Percentiles rank a stretch among this genome's conserved stretches.
Evolutionary conservation across 306 rosid species (phyloP).

Genomic region (Pyrus pyrifolia): DNA sequence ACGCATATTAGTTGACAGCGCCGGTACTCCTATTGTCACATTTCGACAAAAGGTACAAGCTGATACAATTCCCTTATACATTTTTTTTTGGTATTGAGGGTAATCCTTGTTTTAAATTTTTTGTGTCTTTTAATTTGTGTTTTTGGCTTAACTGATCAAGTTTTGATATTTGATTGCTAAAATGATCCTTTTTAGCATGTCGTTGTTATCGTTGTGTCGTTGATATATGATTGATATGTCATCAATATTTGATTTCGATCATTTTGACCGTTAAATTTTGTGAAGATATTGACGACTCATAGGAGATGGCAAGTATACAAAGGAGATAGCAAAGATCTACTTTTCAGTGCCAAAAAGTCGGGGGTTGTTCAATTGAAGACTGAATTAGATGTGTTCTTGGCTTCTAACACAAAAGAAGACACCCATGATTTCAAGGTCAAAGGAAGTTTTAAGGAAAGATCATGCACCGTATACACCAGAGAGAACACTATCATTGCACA

Average conservation of each 20-base stretch:
- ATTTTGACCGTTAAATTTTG: not conserved
- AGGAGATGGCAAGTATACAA: constrained; percentile 33
- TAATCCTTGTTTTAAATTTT: not conserved
- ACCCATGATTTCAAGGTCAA: constrained; percentile 33
- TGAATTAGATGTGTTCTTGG: constrained; percentile 32
- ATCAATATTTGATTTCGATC: too few species aligned
- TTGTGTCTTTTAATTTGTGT: too few species aligned
- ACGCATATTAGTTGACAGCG: constrained; percentile 23
- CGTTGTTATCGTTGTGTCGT: too few species aligned
- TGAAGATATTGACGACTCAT: constrained; percentile 27
- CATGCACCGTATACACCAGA: constrained; percentile 23
- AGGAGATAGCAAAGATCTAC: constrained; percentile 30
- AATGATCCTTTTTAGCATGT: too few species aligned
- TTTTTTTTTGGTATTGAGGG: not conserved
- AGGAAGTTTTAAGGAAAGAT: constrained; percentile 33
- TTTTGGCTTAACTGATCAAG: too few species aligned
- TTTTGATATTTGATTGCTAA: too few species aligned
- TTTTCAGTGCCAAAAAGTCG: constrained; percentile 32
- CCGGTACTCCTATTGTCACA: constrained; percentile 21
- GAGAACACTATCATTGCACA: constrained; percentile 21
- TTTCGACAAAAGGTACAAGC: constrained; percentile 29
- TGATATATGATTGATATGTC: too few species aligned
- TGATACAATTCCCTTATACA: not conserved
- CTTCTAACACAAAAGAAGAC: constrained; percentile 17
- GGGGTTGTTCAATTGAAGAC: constrained; percentile 24